phyloP scores from a whole-genome alignment of 495 filamentous ascomycete species.

The Penicillium chermesinum region DNA sequence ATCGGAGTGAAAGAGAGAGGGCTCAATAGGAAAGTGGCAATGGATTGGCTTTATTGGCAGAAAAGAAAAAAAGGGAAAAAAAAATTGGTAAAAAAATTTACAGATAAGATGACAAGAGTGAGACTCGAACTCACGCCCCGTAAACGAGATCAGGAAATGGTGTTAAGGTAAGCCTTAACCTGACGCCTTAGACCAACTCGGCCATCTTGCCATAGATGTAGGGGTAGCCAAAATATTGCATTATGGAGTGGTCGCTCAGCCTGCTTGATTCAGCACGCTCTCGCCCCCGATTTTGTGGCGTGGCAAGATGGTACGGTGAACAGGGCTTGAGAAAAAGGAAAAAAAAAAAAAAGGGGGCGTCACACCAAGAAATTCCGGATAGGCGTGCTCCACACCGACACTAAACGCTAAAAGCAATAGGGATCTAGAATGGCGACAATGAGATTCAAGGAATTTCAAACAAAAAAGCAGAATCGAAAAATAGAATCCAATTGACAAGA shows the following conservation, averaged over 20 bases:
- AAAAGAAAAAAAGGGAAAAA: background rate
- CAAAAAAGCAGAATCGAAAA: slow-evolving; percentile 7
- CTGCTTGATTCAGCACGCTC: no score
- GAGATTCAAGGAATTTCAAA: no score
- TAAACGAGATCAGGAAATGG: slow-evolving; percentile 7
- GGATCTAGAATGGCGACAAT: no score
- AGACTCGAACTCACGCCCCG: slow-evolving; percentile 8
- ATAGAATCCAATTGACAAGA: slow-evolving; percentile 33
- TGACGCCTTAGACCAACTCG: slow-evolving; percentile 38
- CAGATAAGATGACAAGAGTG: slow-evolving; percentile 4
- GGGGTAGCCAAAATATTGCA: no score
- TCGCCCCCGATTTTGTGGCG: no score
- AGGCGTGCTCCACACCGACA: background rate
- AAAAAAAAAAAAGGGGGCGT: background rate
- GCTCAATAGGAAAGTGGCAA: background rate
- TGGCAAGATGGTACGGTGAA: no score
- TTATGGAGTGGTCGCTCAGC: no score
- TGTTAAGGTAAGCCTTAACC: slow-evolving; percentile 34
- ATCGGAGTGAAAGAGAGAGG: background rate
- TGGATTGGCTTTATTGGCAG: no score
- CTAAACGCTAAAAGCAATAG: background rate
- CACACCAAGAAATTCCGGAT: background rate
- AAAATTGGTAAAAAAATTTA: background rate
- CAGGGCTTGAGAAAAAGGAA: no score
- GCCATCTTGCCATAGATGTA: slow-evolving; percentile 28